Percentiles rank a stretch among this genome's conserved stretches.
Conservation (phyloP, 257 asterid species). For the Nicotiana paniculata region DNA sequence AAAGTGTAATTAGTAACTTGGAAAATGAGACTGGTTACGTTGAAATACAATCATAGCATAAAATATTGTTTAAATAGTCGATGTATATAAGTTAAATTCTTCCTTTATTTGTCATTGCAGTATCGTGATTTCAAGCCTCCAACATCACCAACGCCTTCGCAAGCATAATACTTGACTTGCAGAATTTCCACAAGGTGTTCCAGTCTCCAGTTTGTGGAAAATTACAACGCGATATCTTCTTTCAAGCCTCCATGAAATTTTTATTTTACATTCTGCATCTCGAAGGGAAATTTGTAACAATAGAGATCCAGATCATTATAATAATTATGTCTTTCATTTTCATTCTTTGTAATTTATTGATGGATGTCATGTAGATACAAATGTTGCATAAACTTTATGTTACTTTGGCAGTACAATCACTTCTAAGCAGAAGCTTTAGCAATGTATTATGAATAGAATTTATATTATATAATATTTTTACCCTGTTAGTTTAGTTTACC, state of each 20-base stretch:
- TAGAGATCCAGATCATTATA: background rate
- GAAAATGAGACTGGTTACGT: too few species aligned
- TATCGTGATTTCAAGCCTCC: slow-evolving; percentile 97
- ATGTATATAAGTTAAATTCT: background rate
- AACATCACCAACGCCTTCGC: slow-evolving; percentile 81
- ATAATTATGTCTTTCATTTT: background rate
- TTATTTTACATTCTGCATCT: background rate
- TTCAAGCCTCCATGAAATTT: too few species aligned
- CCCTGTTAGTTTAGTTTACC: too few species aligned
- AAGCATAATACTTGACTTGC: slow-evolving; percentile 34
- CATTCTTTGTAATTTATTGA: background rate
- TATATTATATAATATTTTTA: too few species aligned
- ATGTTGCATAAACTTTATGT: too few species aligned
- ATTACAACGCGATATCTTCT: background rate
- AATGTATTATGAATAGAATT: too few species aligned
- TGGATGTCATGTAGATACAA: background rate
- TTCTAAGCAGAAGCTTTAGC: too few species aligned
- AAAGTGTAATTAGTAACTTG: background rate
- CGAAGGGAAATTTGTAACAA: background rate
- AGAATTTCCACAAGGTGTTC: background rate
- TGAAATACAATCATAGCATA: background rate
- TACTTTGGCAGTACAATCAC: too few species aligned
- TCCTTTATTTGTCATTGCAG: slow-evolving; percentile 28
- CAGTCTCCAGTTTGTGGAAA: background rate
- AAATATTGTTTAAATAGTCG: background rate